Evolutionary conservation across 2,329 filamentous ascomycete genomes (phyloP).

Genomic region (Leptoxyphium fumago): DNA sequence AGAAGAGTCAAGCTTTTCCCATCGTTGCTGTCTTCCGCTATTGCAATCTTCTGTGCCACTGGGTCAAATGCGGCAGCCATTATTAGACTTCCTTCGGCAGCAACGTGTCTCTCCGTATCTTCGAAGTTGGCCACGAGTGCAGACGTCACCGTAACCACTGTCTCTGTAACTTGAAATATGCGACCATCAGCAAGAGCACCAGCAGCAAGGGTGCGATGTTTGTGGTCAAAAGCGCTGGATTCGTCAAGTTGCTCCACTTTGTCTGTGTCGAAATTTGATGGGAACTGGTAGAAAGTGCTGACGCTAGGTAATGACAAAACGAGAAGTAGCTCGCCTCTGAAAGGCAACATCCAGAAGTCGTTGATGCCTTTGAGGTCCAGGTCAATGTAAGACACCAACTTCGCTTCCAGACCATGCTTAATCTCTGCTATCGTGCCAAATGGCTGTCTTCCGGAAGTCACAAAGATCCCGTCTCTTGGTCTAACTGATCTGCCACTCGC

Average conservation of each 20-base stretch:
- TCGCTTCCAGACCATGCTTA: constrained; percentile 26
- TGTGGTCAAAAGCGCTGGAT: constrained; percentile 10
- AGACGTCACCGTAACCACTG: constrained; percentile 9
- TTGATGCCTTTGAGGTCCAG: constrained; percentile 13
- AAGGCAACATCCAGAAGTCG: constrained; percentile 25
- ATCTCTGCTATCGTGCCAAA: constrained; percentile 31
- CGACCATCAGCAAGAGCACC: constrained; percentile 7
- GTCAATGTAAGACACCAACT: constrained; percentile 11
- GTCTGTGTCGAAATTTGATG: constrained; percentile 7
- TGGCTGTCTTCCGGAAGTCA: constrained; percentile 29
- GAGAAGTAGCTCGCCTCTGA: constrained; percentile 20
- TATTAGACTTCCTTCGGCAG: constrained; percentile 6
- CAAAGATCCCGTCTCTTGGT: constrained; percentile 17
- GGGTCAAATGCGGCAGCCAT: constrained; percentile 12
- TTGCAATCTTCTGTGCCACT: constrained; percentile 5
- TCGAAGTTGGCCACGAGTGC: constrained; percentile 14
- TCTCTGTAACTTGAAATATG: constrained; percentile 17
- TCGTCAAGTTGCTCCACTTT: constrained; percentile 8
- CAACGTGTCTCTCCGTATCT: constrained; percentile 7
- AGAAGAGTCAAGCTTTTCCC: constrained; percentile 1
- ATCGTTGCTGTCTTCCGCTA: constrained; percentile 6
- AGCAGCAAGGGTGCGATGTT: constrained; percentile 13
- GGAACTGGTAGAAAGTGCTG: constrained; percentile 9
- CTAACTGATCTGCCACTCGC: constrained; percentile 7
- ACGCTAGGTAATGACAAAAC: constrained; percentile 21